Conservation (phyloP, 345 rosid species). For the Euphorbia tirucalli region DNA sequence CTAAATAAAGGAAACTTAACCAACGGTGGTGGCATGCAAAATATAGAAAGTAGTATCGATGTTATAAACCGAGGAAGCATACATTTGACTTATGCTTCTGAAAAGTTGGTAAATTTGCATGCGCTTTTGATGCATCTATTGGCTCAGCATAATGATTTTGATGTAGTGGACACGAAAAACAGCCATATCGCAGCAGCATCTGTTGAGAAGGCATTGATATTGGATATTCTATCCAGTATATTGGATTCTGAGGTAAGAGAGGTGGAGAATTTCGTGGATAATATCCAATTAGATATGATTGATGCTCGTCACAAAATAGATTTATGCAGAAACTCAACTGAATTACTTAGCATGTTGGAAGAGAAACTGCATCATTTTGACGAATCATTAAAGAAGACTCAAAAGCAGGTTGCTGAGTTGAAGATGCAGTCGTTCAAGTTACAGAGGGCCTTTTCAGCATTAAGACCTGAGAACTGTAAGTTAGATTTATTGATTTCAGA, state of each 20-base stretch:
- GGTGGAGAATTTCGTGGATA: slow-evolving; percentile 64
- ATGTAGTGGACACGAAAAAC: slow-evolving; percentile 38
- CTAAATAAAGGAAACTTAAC: slow-evolving; percentile 23
- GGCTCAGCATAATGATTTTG: slow-evolving; percentile 60
- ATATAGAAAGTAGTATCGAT: slow-evolving; percentile 39
- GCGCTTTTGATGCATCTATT: slow-evolving; percentile 71
- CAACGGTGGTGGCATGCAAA: slow-evolving; percentile 34
- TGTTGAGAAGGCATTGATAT: slow-evolving; percentile 62
- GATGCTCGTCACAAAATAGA: slow-evolving; percentile 61
- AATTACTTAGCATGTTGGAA: slow-evolving; percentile 35
- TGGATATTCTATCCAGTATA: slow-evolving; percentile 68
- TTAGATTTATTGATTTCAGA: slow-evolving; percentile 10
- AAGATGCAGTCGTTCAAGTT: slow-evolving; percentile 67
- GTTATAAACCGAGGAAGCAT: slow-evolving; percentile 45
- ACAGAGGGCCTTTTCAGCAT: slow-evolving; percentile 48
- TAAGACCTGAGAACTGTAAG: slow-evolving; percentile 60
- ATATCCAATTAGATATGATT: slow-evolving; percentile 56
- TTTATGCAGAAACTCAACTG: slow-evolving; percentile 49
- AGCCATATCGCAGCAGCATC: slow-evolving; percentile 39
- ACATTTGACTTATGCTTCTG: slow-evolving; percentile 50
- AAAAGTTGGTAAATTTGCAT: slow-evolving; percentile 68
- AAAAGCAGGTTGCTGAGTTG: slow-evolving; percentile 56
- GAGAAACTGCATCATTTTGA: slow-evolving; percentile 56
- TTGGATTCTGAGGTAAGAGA: slow-evolving; percentile 77
- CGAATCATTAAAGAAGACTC: slow-evolving; percentile 60